Base-by-base conservation (phyloP, 2,329 filamentous ascomycete species). In the Nemania abortiva region DNA sequence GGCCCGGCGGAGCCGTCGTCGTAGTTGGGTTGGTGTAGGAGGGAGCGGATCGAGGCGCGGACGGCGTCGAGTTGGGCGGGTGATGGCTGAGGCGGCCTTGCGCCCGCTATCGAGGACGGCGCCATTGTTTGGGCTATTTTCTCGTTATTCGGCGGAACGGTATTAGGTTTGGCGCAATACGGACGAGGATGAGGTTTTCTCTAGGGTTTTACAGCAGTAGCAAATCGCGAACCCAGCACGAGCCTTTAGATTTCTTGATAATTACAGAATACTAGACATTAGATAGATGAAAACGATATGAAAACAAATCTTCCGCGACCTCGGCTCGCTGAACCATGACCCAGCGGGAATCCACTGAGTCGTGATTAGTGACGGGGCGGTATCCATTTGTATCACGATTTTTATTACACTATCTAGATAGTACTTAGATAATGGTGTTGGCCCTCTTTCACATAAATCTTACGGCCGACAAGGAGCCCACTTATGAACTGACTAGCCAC, bases 1-100 rank as follows among this genome's bases (percentile, higher is more conserved):
- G 89, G 89, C 1, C 88, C 89, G 34, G 87, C 87, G 66, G 86
- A 89, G 20, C 89, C 89, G 79, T 91, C 89, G 73, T 91, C 89
- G 77, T 90, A 91, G 71, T 83, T 87, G 24, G 89, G 88, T 76
- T 90, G 87, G 69, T 86, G 81, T 55, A 90, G 80, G 63, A 89
- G 82, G 29, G 81, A 81, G 69, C 79, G 80, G 63, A 89, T 85
- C 73, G 88, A 87, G 73, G 84, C 83, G 57, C 84, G 84, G 73
- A 90, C 88, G 18, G 74, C 71, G 37, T 74, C 72, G 61, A 79
- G 76, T 47, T 78, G 74, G 10, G 72, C 68, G 1, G 70, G n/a
- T 0, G 76, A 73, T 13, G 71, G 59, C 11, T 65, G 63, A 20
- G 56, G 34, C 15, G 70, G 67, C 9, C 49, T 53, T 13, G 54